Conservation (phyloP, 805 yeast species). For the Candida sanyiensis region DNA sequence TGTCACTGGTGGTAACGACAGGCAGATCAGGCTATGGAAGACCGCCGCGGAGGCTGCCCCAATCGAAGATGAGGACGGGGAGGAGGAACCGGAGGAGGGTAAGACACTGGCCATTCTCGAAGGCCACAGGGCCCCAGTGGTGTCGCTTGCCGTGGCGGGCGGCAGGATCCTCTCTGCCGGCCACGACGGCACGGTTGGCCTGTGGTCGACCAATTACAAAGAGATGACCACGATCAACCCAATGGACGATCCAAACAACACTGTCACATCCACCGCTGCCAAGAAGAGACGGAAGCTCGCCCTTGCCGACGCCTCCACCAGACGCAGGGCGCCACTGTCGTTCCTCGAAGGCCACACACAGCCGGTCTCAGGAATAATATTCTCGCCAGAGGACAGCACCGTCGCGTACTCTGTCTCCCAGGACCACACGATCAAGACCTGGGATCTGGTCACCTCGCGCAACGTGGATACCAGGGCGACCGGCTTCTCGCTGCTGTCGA, state of each 20-base stretch:
- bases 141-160: constrained; percentile 49
- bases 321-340: constrained; percentile 78
- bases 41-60: constrained; percentile 36
- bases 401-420: constrained; percentile 93
- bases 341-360: constrained; percentile 75
- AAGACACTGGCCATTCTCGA: constrained; percentile 79
- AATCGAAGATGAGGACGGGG: constrained; percentile 34
- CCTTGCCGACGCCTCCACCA: constrained; percentile 63
- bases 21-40: constrained; percentile 86
- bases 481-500: constrained; percentile 74
- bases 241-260: constrained; percentile 39
- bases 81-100: constrained; percentile 54
- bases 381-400: constrained; percentile 65
- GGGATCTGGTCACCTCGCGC: constrained; percentile 88
- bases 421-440: constrained; percentile 91
- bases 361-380: constrained; percentile 81
- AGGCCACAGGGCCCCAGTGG: constrained; percentile 89
- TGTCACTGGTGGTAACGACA: constrained; percentile 83
- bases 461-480: constrained; percentile 86
- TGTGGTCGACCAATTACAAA: constrained; percentile 85
- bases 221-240: constrained; percentile 68
- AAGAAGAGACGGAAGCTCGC: constrained; percentile 84
- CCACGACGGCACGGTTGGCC: constrained; percentile 69
- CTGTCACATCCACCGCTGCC: constrained; percentile 66
- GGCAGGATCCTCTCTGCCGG: constrained; percentile 78